Evolutionary conservation across 306 rosid genomes (phyloP), one percentile per base, ranked within the genome.

Genomic region (Cucurbita pepo): DNA sequence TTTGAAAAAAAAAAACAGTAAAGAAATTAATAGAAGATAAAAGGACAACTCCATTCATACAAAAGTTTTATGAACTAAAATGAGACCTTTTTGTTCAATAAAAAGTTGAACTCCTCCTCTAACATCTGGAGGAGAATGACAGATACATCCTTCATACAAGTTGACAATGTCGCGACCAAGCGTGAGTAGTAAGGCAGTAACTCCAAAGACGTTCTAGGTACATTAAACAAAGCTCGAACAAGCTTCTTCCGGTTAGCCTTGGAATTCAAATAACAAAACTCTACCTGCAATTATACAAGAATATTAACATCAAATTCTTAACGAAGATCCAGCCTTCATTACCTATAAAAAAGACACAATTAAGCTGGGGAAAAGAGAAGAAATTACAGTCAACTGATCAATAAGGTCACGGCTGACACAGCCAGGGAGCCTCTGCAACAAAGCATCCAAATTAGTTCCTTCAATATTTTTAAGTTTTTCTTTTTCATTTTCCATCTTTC

Each of bases 321-420:
- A 18, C 25, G 7, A 43, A 55, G 52, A 50, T 34, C 22, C 52
- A 58, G 40, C 16, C 56, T 51, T 50, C 60, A 76, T 13, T 37
- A 55, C 41, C 34, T 54, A 6, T 10, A 53, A 14, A 62, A 8
- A 62, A 11, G n/a, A 36, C 43, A 25, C 40, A 44, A 13, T 36
- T 25, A 71, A 78, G 37, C 10, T 7, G 60, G 56, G 41, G 38
- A 66, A 80, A 14, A 56, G 36, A 85, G 72, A 41, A 59, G 74
- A 77, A 60, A 85, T 88, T 85, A 95, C 99, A 65, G 99, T 89
- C 83, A 95, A 80, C 79, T 91, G 97, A 81, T 95, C 99, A 19
- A 95, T 95, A 82, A 95, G 99, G 77, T 95, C 99, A 72, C 99
- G 97, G 91, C 97, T 89, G 79, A 95, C 99, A 51, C 96, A 95